Evolutionary conservation across 2,329 filamentous ascomycete genomes (phyloP).

Genomic region (Chaetomium strumarium): DNA sequence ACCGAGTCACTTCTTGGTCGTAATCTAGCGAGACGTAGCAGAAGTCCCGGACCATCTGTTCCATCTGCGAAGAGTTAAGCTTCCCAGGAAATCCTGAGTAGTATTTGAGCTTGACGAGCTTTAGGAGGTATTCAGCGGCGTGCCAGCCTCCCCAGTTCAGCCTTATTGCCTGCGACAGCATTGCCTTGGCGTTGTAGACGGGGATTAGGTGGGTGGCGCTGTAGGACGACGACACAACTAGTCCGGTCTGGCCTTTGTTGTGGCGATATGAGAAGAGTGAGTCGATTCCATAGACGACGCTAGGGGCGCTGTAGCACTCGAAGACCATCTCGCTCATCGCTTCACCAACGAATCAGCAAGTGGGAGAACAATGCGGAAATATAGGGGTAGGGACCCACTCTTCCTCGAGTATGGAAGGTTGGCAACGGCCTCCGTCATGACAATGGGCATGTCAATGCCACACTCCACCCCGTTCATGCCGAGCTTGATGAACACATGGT

Average conservation of each 20-base stretch:
- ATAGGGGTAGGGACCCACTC: slow-evolving; percentile 53
- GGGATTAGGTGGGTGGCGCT: slow-evolving; percentile 94
- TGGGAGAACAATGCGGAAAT: slow-evolving; percentile 17
- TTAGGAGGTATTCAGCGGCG: slow-evolving; percentile 82
- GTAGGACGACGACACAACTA: slow-evolving; percentile 88
- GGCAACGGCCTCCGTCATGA: slow-evolving; percentile 93
- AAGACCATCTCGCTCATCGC: slow-evolving; percentile 97
- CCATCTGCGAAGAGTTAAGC: slow-evolving; percentile 78
- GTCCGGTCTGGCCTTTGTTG: slow-evolving; percentile 79
- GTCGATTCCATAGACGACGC: slow-evolving; percentile 89
- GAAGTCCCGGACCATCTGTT: slow-evolving; percentile 80
- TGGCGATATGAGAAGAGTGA: slow-evolving; percentile 93
- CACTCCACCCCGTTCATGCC: slow-evolving; percentile 74
- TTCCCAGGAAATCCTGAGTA: slow-evolving; percentile 75
- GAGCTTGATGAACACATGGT: slow-evolving; percentile 92
- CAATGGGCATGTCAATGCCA: slow-evolving; percentile 74
- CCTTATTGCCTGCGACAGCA: slow-evolving; percentile 78
- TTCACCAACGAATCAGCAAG: slow-evolving; percentile 34
- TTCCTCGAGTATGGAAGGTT: slow-evolving; percentile 84
- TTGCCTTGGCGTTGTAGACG: slow-evolving; percentile 77
- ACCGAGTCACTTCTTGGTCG: slow-evolving; percentile 66
- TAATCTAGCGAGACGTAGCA: slow-evolving; percentile 86
- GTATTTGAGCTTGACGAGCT: slow-evolving; percentile 86
- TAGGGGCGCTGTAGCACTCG: slow-evolving; percentile 88
- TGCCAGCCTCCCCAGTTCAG: slow-evolving; percentile 95